Evolutionary conservation across 1,284 basidiomycete genomes (phyloP).

Genomic region (Inonotus obliquus): DNA sequence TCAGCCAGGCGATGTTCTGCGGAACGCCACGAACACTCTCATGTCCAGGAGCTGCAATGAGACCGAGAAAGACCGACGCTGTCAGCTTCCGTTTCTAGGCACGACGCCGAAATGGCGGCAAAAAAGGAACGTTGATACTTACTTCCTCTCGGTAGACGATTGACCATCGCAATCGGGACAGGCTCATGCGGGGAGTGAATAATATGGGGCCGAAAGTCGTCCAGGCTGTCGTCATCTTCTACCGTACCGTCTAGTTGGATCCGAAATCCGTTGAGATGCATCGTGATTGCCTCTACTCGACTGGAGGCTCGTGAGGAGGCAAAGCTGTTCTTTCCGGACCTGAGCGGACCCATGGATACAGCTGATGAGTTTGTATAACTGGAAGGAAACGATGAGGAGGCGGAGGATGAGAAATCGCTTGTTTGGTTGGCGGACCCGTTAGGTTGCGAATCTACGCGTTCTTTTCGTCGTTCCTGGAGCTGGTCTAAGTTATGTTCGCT

Average conservation of each 20-base stretch:
- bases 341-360: not conserved
- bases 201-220: slow-evolving; percentile 47
- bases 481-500: not conserved
- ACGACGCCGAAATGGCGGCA: slow-evolving; percentile 7
- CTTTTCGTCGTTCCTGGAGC: not conserved
- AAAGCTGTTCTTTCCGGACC: not conserved
- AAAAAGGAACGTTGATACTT: slow-evolving; percentile 20
- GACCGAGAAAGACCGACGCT: not conserved
- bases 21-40: slow-evolving; percentile 53
- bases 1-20: slow-evolving; percentile 75
- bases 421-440: too few relatives aligned
- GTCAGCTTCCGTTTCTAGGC: not conserved
- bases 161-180: slow-evolving; percentile 72
- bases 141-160: slow-evolving; percentile 62
- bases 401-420: too few relatives aligned
- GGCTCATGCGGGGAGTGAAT: slow-evolving; percentile 55
- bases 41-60: slow-evolving; percentile 36
- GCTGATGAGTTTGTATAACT: not conserved
- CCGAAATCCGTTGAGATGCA: slow-evolving; percentile 14
- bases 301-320: not conserved
- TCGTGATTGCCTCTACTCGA: slow-evolving; percentile 14
- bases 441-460: not conserved
- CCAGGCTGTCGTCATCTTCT: slow-evolving; percentile 12
- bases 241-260: slow-evolving; percentile 4
- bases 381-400: not conserved